Evolutionary conservation across 148 eudicot genomes (phyloP).

Genomic region (Polygonum maritimum): DNA sequence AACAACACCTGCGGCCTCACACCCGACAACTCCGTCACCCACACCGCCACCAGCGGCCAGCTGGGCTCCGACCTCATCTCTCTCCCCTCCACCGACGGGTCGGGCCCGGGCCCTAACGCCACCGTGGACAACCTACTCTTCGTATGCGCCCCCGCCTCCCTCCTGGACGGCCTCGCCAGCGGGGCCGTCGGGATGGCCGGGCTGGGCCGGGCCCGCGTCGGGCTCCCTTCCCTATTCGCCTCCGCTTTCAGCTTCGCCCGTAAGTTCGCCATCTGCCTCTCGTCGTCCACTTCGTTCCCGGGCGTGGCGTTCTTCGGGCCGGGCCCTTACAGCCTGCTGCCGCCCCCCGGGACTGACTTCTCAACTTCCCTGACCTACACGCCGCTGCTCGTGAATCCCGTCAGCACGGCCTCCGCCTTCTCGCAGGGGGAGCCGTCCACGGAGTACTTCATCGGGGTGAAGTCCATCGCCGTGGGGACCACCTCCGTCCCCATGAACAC

Average conservation of each 20-base stretch:
- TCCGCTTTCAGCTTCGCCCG: slow-evolving; percentile 28
- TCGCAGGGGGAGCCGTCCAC: slow-evolving; percentile 44
- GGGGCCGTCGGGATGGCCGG: slow-evolving; percentile 46
- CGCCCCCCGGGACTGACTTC: slow-evolving; percentile 22
- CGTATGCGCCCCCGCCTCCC: slow-evolving; percentile 28
- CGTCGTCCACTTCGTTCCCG: slow-evolving; percentile 12
- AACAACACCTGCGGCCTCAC: slow-evolving; percentile 45
- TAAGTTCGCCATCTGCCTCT: slow-evolving; percentile 52
- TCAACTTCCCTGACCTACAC: slow-evolving; percentile 31
- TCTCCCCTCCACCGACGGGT: slow-evolving; percentile 45
- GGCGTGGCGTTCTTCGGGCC: slow-evolving; percentile 52
- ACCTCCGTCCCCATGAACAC: slow-evolving; percentile 26
- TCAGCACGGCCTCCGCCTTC: slow-evolving; percentile 34
- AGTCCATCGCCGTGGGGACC: slow-evolving; percentile 24
- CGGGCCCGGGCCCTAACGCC: slow-evolving; percentile 22
- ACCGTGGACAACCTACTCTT: slow-evolving; percentile 27
- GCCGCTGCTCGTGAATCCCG: slow-evolving; percentile 42
- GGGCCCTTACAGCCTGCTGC: slow-evolving; percentile 39
- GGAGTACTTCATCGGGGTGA: slow-evolving; percentile 55
- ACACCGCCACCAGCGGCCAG: slow-evolving; percentile 28
- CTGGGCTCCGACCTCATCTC: slow-evolving; percentile 31
- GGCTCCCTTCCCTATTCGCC: slow-evolving; percentile 41
- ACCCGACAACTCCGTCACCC: slow-evolving; percentile 41
- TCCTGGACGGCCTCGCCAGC: slow-evolving; percentile 37
- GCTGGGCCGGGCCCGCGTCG: slow-evolving; percentile 38